phyloP scores from a whole-genome alignment of 1,284 basidiomycete species.

The Tremellales sp. region DNA sequence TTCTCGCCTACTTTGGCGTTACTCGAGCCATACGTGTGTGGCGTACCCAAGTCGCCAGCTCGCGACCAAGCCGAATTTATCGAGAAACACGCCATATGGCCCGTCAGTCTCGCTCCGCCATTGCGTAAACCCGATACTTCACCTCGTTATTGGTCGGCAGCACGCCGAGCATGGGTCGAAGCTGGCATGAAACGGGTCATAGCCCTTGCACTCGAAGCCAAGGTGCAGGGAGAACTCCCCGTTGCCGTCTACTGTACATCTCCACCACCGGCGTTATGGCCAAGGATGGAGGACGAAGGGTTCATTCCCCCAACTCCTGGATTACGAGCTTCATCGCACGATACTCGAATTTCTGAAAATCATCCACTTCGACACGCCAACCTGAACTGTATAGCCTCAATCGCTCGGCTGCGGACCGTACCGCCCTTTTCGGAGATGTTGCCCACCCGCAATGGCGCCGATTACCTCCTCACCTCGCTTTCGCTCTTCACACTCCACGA shows the following conservation, averaged over 20 bases:
- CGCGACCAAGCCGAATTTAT: constrained; percentile 64
- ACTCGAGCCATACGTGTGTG: constrained; percentile 55
- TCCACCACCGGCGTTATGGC: constrained; percentile 54
- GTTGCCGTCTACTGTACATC: constrained; percentile 69
- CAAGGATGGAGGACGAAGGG: constrained; percentile 38
- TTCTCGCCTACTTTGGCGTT: constrained; percentile 50
- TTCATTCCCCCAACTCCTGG: constrained; percentile 53
- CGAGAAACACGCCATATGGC: constrained; percentile 71
- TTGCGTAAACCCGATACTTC: constrained; percentile 59
- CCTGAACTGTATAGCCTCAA: constrained; percentile 65
- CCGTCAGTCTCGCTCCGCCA: constrained; percentile 69
- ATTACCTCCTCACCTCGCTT: constrained; percentile 78
- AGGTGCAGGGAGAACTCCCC: constrained; percentile 62
- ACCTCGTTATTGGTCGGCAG: constrained; percentile 58
- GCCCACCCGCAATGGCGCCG: constrained; percentile 58
- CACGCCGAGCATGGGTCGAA: constrained; percentile 65
- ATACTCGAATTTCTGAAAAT: constrained; percentile 61
- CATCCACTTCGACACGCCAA: constrained; percentile 81
- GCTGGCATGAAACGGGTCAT: constrained; percentile 61
- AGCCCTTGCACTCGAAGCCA: constrained; percentile 54
- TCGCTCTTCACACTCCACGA: constrained; percentile 86
- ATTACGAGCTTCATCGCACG: constrained; percentile 53
- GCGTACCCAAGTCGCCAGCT: constrained; percentile 69
- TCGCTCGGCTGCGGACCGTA: constrained; percentile 53
- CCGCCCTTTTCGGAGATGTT: constrained; percentile 39